These are phyloP conservation scores for Elymus sibiricus DNA, from an alignment of 176 grass and related monocot species.

Conservation along the genomic window DNA sequence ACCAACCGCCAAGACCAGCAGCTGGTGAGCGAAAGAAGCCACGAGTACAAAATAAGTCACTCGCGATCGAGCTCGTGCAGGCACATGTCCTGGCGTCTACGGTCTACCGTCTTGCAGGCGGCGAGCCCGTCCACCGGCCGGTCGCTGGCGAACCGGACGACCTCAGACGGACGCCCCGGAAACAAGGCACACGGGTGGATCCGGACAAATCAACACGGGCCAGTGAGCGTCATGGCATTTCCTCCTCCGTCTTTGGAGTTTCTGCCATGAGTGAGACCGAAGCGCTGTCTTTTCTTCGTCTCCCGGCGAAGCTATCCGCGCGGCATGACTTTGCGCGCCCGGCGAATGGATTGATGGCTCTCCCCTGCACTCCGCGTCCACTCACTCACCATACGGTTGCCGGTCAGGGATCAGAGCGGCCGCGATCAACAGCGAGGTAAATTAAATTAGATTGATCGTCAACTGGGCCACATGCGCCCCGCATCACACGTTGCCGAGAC, in stretches of 20 bases:
- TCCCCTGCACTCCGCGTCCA: background rate
- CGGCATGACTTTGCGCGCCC: background rate
- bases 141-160: background rate
- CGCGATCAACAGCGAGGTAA: background rate
- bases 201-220: background rate
- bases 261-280: background rate
- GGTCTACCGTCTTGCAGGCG: background rate
- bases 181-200: background rate
- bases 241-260: no score
- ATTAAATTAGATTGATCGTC: no score
- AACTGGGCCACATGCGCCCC: no score
- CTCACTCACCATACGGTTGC: background rate
- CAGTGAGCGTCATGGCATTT: no score
- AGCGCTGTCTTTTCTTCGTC: background rate
- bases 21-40: background rate
- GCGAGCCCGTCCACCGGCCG: background rate
- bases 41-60: background rate
- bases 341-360: background rate
- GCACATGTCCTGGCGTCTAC: background rate
- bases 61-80: background rate
- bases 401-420: background rate
- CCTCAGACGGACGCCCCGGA: background rate
- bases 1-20: background rate
- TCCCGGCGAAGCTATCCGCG: background rate
- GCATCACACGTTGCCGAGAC: background rate